Percentiles rank a stretch among this genome's conserved stretches.
Conservation (phyloP, 345 rosid species). For the Garcia nutans region DNA sequence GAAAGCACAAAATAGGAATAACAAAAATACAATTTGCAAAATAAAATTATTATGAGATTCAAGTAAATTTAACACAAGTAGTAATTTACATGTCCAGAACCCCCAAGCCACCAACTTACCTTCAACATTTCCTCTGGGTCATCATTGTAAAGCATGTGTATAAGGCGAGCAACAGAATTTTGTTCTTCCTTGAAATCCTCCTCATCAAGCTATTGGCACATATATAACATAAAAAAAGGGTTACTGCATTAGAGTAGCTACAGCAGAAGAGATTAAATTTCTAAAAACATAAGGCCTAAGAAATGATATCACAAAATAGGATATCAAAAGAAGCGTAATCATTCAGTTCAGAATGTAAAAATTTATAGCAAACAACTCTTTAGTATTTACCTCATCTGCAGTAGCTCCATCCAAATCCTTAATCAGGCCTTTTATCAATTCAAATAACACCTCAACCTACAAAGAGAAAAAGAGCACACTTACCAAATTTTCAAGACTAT, state of each 20-base stretch:
- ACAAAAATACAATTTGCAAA: not conserved
- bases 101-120: conserved; percentile 40
- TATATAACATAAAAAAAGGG: not conserved
- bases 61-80: not conserved
- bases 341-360: conserved; percentile 1
- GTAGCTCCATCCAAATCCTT: conserved; percentile 71
- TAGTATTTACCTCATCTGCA: conserved; percentile 14
- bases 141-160: conserved; percentile 81
- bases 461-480: conserved; percentile 9
- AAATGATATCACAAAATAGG: not conserved
- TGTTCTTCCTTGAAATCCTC: conserved; percentile 97
- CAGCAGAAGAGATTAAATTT: not conserved
- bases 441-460: conserved; percentile 92
- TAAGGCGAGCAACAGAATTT: conserved; percentile 88
- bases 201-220: conserved; percentile 66
- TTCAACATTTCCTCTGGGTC: conserved; percentile 94
- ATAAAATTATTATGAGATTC: not conserved
- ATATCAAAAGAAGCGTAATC: conserved; percentile 3
- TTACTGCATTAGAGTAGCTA: not conserved
- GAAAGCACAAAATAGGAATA: too few relatives aligned
- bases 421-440: conserved; percentile 83
- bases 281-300: not conserved
- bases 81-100: not conserved
- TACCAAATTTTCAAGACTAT: conserved; percentile 13
- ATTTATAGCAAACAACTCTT: conserved; percentile 9